Evolutionary conservation across 78 protist genomes (phyloP).

Genomic region (Bodo saltans): DNA sequence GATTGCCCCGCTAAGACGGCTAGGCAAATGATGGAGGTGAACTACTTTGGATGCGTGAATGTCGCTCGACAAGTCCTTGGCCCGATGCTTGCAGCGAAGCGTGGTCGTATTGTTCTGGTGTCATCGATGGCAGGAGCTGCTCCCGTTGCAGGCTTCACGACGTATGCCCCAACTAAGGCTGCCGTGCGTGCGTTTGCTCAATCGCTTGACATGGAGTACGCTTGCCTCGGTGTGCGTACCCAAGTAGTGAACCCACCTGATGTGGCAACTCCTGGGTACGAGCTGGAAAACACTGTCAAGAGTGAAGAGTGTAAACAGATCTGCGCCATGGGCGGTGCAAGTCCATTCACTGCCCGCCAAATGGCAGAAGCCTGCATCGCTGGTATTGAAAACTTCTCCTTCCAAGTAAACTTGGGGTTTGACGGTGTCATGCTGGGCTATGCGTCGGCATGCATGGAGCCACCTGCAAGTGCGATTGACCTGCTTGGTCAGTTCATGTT

Average conservation of each 20-base stretch:
- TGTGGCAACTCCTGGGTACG: background rate
- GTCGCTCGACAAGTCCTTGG: background rate
- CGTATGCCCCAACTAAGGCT: background rate
- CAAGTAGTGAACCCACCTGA: background rate
- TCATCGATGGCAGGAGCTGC: background rate
- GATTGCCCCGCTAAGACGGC: background rate
- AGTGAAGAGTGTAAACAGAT: background rate
- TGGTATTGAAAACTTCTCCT: background rate
- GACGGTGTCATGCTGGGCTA: background rate
- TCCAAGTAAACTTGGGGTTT: background rate
- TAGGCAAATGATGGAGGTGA: background rate
- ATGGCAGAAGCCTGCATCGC: background rate
- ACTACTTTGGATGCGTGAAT: background rate
- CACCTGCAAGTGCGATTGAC: background rate
- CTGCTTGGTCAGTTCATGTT: background rate
- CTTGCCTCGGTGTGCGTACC: background rate
- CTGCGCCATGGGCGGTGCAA: background rate
- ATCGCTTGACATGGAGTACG: background rate
- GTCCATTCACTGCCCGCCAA: background rate
- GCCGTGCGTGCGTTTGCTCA: background rate
- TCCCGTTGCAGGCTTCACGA: background rate
- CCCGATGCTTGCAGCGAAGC: background rate
- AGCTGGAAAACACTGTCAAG: background rate
- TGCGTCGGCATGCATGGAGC: background rate
- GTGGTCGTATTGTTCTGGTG: background rate